Percentiles rank a stretch among this genome's conserved stretches.
phyloP scores from a whole-genome alignment of 805 yeast genomes.

The Wickerhamiella qilinensis region DNA sequence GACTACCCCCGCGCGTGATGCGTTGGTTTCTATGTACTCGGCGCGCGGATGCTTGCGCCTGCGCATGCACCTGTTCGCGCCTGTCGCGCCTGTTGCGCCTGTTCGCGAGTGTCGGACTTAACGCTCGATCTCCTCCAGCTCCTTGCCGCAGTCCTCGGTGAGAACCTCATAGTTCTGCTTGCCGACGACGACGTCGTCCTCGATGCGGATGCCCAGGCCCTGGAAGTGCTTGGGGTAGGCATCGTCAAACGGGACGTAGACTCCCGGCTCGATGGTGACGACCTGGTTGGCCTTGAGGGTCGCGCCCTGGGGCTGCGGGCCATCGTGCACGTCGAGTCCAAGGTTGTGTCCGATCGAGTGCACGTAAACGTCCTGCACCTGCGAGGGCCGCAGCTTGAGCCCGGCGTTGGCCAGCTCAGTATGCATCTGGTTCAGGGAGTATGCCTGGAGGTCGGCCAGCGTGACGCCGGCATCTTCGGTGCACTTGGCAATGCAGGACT shows the following conservation, averaged over 20 bases:
- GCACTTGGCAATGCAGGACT: constrained; percentile 58
- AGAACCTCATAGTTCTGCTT: constrained; percentile 37
- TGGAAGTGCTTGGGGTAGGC: constrained; percentile 64
- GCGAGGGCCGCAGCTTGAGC: constrained; percentile 25
- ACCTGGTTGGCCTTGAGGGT: constrained; percentile 62
- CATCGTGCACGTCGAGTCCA: constrained; percentile 60
- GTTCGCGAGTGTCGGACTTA: too few relatives aligned
- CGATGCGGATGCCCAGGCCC: constrained; percentile 86
- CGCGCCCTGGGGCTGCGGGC: constrained; percentile 21
- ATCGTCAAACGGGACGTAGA: constrained; percentile 64
- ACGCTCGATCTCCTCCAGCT: constrained; percentile 59
- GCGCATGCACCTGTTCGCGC: too few relatives aligned
- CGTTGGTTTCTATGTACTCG: too few relatives aligned
- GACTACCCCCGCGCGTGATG: too few relatives aligned
- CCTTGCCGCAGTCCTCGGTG: constrained; percentile 76
- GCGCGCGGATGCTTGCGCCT: too few relatives aligned
- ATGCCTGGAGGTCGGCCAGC: constrained; percentile 59
- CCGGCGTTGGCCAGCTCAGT: constrained; percentile 62
- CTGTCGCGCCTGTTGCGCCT: too few relatives aligned
- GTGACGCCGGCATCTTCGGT: constrained; percentile 36
- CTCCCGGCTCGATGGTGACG: constrained; percentile 89
- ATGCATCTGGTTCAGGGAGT: constrained; percentile 42
- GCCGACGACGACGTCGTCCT: constrained; percentile 84
- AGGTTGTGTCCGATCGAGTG: constrained; percentile 93
- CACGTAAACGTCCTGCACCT: constrained; percentile 46